These are phyloP conservation scores for Primulina huaijiensis DNA, from an alignment of 257 asterid species.

Conservation along the genomic window DNA sequence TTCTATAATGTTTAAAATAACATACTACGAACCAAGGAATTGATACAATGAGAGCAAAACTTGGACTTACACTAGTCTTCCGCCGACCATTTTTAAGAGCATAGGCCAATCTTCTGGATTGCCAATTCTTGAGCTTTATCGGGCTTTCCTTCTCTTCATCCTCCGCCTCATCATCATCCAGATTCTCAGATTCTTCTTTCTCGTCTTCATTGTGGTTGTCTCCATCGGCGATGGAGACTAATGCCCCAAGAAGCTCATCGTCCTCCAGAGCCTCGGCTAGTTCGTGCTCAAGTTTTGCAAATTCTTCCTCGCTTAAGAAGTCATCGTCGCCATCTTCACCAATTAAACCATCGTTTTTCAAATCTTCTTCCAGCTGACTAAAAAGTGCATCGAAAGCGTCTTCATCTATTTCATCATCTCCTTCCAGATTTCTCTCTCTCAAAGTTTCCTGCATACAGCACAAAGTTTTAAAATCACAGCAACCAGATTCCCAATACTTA, in stretches of 20 bases:
- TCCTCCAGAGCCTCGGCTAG: constrained; percentile 80
- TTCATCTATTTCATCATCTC: constrained; percentile 58
- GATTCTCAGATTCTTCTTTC: constrained; percentile 33
- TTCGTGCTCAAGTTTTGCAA: constrained; percentile 74
- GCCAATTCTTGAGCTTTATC: constrained; percentile 72
- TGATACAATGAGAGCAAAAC: neutral
- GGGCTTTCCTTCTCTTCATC: constrained; percentile 47
- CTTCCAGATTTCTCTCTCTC: constrained; percentile 30
- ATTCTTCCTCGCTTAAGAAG: constrained; percentile 75
- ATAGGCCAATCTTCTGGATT: constrained; percentile 73
- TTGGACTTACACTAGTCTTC: constrained; percentile 72
- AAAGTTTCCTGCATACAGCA: constrained; percentile 37
- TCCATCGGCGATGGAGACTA: constrained; percentile 36
- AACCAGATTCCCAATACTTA: neutral
- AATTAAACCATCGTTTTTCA: constrained; percentile 61
- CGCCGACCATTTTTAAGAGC: constrained; percentile 88
- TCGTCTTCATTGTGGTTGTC: constrained; percentile 32
- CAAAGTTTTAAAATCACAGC: constrained; percentile 7
- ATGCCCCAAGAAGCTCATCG: constrained; percentile 62
- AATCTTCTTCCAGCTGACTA: constrained; percentile 78
- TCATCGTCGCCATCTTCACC: constrained; percentile 48
- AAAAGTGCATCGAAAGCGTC: constrained; percentile 97
- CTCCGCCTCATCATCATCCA: constrained; percentile 34
- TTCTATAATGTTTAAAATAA: neutral
- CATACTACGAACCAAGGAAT: neutral